Evolutionary conservation across 495 filamentous ascomycete species (phyloP).

Genomic region (Hypoxylon rickii): DNA sequence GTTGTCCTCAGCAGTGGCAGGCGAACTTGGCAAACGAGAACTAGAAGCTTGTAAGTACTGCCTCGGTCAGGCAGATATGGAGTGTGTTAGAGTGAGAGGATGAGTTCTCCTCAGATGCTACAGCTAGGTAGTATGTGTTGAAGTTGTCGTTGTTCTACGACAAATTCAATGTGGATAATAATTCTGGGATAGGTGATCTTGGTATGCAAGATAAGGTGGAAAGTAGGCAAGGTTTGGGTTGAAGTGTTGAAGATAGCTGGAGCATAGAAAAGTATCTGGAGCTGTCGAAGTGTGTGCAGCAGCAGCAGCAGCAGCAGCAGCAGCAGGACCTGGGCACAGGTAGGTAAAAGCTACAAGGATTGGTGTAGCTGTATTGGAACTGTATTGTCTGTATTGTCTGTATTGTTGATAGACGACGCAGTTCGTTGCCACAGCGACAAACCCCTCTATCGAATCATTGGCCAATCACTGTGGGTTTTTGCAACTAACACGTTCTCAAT

Average conservation of each 20-base stretch:
- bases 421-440: slow-evolving; percentile 26
- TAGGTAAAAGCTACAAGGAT: slow-evolving; percentile 24
- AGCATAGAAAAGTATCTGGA: slow-evolving; percentile 15
- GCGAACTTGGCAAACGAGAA: slow-evolving; percentile 43
- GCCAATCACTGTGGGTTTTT: slow-evolving; percentile 15
- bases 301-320: too few species aligned
- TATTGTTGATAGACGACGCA: slow-evolving; percentile 27
- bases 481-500: background rate
- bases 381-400: too few species aligned
- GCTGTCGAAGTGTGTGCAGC: slow-evolving; percentile 14
- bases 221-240: slow-evolving; percentile 28
- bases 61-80: slow-evolving; percentile 27
- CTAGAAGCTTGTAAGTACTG: slow-evolving; percentile 35
- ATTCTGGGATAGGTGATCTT: slow-evolving; percentile 30
- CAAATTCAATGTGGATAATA: slow-evolving; percentile 29
- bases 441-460: slow-evolving; percentile 2
- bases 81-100: slow-evolving; percentile 10
- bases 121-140: background rate
- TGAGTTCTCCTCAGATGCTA: too few species aligned
- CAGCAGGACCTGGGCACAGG: too few species aligned
- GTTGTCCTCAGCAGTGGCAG: slow-evolving; percentile 50
- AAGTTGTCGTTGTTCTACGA: slow-evolving; percentile 18
- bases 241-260: slow-evolving; percentile 22
- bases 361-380: slow-evolving; percentile 17
- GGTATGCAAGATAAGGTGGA: slow-evolving; percentile 35